These are phyloP conservation scores for Suhomyces terraborum DNA, from an alignment of 1,139 yeast species.

Conservation along the genomic window DNA sequence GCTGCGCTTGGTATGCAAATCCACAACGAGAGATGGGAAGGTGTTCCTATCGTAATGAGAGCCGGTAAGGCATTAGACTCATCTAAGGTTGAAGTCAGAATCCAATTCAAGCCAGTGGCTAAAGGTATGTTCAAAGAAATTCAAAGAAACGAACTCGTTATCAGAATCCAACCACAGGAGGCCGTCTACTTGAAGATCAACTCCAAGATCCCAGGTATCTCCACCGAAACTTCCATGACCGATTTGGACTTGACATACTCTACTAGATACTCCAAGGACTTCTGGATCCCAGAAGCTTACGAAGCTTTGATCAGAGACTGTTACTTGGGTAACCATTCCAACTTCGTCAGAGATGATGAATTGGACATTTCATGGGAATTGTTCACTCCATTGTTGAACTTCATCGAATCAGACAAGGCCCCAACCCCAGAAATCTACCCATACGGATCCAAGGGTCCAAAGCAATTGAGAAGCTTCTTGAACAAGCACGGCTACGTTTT, in stretches of 20 bases:
- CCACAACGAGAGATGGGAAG: slow-evolving; percentile 95
- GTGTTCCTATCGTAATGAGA: slow-evolving; percentile 92
- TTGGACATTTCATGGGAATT: slow-evolving; percentile 90
- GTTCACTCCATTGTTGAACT: slow-evolving; percentile 85
- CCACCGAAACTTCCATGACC: slow-evolving; percentile 77
- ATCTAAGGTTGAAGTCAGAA: slow-evolving; percentile 89
- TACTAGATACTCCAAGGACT: slow-evolving; percentile 73
- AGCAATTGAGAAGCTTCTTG: slow-evolving; percentile 61
- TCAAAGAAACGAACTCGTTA: slow-evolving; percentile 89
- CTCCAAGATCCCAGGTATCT: slow-evolving; percentile 89
- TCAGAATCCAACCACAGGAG: slow-evolving; percentile 92
- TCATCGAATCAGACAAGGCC: slow-evolving; percentile 69
- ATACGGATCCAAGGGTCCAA: slow-evolving; percentile 93
- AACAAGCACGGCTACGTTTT: slow-evolving; percentile 68
- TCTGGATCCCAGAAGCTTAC: slow-evolving; percentile 97
- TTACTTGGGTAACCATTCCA: slow-evolving; percentile 88
- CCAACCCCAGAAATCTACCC: slow-evolving; percentile 69
- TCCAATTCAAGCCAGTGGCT: slow-evolving; percentile 87
- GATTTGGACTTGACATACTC: slow-evolving; percentile 89
- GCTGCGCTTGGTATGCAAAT: slow-evolving; percentile 82
- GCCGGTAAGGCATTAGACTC: slow-evolving; percentile 96
- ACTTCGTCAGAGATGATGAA: slow-evolving; percentile 97
- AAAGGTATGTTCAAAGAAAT: slow-evolving; percentile 79
- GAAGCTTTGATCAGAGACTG: slow-evolving; percentile 94
- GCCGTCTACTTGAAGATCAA: slow-evolving; percentile 91